Evolutionary conservation across 2,329 filamentous ascomycete species (phyloP), one percentile per base, ranked within the genome.

Genomic region (Cercospora janseana): DNA sequence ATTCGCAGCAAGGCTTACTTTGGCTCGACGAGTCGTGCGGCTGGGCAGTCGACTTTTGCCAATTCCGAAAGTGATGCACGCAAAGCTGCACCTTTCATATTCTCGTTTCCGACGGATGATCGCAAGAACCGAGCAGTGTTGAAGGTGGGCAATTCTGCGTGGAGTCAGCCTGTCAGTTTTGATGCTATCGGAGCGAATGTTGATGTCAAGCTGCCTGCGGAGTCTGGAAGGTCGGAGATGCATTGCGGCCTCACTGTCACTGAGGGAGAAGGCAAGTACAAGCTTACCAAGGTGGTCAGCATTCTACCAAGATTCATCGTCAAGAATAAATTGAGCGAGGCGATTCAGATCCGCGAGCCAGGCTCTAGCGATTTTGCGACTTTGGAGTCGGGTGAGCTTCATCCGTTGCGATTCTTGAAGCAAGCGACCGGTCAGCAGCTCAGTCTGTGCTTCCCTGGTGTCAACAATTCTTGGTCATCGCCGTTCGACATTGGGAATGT

Each of bases 121-220:
- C 87, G 88, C 60, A 88, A 89, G 61, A 98, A 98, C 68, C 83
- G 93, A 58, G 90, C 89, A 5, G 74, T 95, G 35, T 75, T 98
- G 52, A 94, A 88, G 71, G 82, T 96, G 31, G 89, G 87, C 4
- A 87, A 94, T 47, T 96, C 93, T 1, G 81, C 85, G 53, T 98
- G 93, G 94, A 97, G 93, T 72, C 95, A 93, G 66, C 89, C 92
- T 0, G 92, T 97, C 67, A 96, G 89, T 78, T 95, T 98, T 62
- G 94, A 98, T 65, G 93, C 93, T 15, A 93, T 98, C 57, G 93
- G 93, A 24, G 97, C 92, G 63, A 90, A 86, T 0, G 86, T 89
- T 12, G 91, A 96, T 61, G 87, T 95, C 27, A 81, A 93, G 26
- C 77, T 98, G 26, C 86, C 87, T 42, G 88, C 90, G 0, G 72